Evolutionary conservation across 2,329 filamentous ascomycete genomes (phyloP).

Genomic region (Huntiella moniliformis): DNA sequence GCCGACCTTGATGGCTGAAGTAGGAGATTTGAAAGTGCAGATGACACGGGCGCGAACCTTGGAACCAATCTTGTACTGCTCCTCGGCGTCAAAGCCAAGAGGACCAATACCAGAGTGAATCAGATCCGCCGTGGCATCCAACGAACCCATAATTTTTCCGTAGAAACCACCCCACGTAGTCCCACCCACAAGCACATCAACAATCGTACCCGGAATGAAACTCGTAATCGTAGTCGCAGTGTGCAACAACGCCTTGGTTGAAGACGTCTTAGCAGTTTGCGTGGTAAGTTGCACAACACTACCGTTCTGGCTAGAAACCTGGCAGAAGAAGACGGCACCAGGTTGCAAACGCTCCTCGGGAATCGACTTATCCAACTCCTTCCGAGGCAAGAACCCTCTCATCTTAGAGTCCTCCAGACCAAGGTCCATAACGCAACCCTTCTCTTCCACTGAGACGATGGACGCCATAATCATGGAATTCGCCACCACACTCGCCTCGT

Average conservation of each 20-base stretch:
- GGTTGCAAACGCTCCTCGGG: constrained; percentile 54
- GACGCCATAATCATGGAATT: constrained; percentile 74
- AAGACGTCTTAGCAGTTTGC: constrained; percentile 49
- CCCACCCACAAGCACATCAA: constrained; percentile 67
- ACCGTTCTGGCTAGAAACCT: constrained; percentile 59
- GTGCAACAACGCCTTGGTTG: constrained; percentile 43
- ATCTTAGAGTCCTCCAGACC: constrained; percentile 50
- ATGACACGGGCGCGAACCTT: constrained; percentile 76
- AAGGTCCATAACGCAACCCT: constrained; percentile 84
- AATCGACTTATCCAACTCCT: constrained; percentile 52
- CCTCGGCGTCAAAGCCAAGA: constrained; percentile 48
- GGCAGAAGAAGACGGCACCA: constrained; percentile 68
- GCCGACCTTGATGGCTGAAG: constrained; percentile 60
- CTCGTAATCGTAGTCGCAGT: constrained; percentile 75
- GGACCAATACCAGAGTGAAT: constrained; percentile 69
- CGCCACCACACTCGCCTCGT: constrained; percentile 50
- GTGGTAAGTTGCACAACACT: constrained; percentile 77
- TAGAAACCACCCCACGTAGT: constrained; percentile 54
- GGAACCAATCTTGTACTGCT: constrained; percentile 64
- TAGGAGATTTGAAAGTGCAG: constrained; percentile 65
- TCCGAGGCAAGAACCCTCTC: constrained; percentile 69
- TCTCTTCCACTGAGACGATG: constrained; percentile 83
- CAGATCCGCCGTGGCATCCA: constrained; percentile 79
- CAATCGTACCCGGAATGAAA: constrained; percentile 80
- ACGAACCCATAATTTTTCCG: constrained; percentile 79